A percentile compares a stretch with the other conserved stretches of the same genome.
phyloP scores from a whole-genome alignment of 2,329 filamentous ascomycete species.

The Alternaria novae-zelandiae region DNA sequence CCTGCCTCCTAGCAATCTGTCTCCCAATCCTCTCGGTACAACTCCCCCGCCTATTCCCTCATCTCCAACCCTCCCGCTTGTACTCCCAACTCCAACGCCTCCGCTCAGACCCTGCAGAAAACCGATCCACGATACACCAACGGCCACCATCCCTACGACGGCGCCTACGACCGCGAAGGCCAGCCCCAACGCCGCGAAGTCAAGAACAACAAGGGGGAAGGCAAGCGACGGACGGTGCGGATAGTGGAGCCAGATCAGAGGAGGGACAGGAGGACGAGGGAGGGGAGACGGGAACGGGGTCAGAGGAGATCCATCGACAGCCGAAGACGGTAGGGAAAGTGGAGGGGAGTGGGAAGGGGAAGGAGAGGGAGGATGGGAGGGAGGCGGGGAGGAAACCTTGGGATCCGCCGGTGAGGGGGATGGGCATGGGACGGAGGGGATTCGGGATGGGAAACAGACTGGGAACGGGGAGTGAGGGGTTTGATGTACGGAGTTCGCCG shows the following conservation, averaged over 20 bases:
- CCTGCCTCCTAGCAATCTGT: slow-evolving; percentile 27
- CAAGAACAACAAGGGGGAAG: not conserved
- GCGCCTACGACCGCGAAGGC: slow-evolving; percentile 2
- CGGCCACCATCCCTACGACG: slow-evolving; percentile 12
- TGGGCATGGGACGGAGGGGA: not conserved
- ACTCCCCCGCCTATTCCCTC: slow-evolving; percentile 15
- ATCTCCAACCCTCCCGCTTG: slow-evolving; percentile 14
- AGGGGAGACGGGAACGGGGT: not conserved
- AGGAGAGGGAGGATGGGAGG: not conserved
- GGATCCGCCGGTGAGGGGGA: slow-evolving; percentile 29
- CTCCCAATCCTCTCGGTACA: slow-evolving; percentile 34
- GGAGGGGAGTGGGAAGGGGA: not conserved
- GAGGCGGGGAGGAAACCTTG: slow-evolving; percentile 27
- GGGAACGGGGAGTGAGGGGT: not conserved
- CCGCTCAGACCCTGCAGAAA: slow-evolving; percentile 16
- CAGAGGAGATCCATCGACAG: not conserved
- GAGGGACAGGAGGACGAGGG: not conserved
- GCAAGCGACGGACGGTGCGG: slow-evolving; percentile 11
- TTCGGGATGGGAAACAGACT: not conserved
- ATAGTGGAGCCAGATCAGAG: slow-evolving; percentile 7
- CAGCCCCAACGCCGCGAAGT: not conserved
- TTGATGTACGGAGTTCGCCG: not conserved
- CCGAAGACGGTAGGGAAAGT: not conserved
- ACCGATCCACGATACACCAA: slow-evolving; percentile 20
- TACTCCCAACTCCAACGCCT: not conserved